Evolutionary conservation across 2,329 filamentous ascomycete species (phyloP).

Genomic region (Metarhizium robertsii): DNA sequence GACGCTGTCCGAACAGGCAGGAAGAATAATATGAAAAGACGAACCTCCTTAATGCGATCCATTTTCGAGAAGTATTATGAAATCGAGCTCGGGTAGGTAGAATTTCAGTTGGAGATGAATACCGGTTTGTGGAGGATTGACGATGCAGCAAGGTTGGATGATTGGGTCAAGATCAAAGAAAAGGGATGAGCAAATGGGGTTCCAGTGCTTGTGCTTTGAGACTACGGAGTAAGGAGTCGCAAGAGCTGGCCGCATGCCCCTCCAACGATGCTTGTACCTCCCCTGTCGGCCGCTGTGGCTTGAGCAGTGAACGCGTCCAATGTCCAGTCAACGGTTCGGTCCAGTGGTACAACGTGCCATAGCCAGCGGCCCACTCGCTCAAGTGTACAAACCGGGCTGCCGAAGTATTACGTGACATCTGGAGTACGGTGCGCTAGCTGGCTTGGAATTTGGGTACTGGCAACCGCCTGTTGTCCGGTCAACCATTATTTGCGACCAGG

Average conservation of each 20-base stretch:
- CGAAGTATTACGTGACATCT: too few relatives aligned
- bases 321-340: not conserved
- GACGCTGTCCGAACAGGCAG: slow-evolving; percentile 1
- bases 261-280: slow-evolving; percentile 19
- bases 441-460: too few relatives aligned
- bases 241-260: slow-evolving; percentile 18
- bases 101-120: slow-evolving; percentile 11
- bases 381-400: too few relatives aligned
- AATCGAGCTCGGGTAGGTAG: slow-evolving; percentile 3
- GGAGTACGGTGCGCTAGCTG: too few relatives aligned
- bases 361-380: too few relatives aligned
- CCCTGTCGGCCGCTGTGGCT: slow-evolving; percentile 17
- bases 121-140: slow-evolving; percentile 20
- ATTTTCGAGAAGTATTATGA: slow-evolving; percentile 37
- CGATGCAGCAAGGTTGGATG: slow-evolving; percentile 20
- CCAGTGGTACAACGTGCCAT: too few relatives aligned
- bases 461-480: slow-evolving; percentile 18
- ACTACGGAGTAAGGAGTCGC: slow-evolving; percentile 11
- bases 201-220: slow-evolving; percentile 4
- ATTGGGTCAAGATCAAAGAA: slow-evolving; percentile 21
- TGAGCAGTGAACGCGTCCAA: slow-evolving; percentile 8
- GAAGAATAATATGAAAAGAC: slow-evolving; percentile 23
- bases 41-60: slow-evolving; percentile 87
- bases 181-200: slow-evolving; percentile 21
- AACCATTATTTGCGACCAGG: slow-evolving; percentile 7